phyloP scores from a whole-genome alignment of 1,139 yeast genomes.

The Spencermartinsiella ligniputridi region DNA sequence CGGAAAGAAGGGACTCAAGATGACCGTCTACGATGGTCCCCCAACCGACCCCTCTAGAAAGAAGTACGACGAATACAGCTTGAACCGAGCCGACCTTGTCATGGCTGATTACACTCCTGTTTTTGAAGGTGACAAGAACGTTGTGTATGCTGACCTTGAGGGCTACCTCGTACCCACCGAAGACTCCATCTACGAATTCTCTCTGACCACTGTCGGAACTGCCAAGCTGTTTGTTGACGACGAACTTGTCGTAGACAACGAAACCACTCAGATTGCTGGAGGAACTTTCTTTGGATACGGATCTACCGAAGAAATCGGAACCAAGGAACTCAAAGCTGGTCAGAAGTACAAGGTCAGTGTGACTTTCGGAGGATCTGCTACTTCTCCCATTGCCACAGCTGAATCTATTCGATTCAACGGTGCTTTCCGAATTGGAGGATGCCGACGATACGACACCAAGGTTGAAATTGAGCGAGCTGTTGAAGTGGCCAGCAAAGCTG shows the following conservation, averaged over 20 bases:
- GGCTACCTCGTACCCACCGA: conserved; percentile 45
- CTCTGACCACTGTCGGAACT: conserved; percentile 49
- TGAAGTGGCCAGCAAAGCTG: conserved; percentile 42
- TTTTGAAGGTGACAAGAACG: conserved; percentile 37
- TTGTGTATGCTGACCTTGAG: conserved; percentile 47
- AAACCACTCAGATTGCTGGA: conserved; percentile 49
- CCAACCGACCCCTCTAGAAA: conserved; percentile 34
- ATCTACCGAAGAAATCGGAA: conserved; percentile 44
- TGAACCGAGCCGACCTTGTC: conserved; percentile 39
- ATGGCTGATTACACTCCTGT: conserved; percentile 45
- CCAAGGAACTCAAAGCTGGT: conserved; percentile 40
- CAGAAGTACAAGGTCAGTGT: conserved; percentile 41
- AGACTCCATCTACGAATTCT: conserved; percentile 49
- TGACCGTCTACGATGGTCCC: conserved; percentile 41
- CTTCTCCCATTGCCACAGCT: conserved; percentile 46
- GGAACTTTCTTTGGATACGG: conserved; percentile 48
- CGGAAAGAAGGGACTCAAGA: conserved; percentile 43
- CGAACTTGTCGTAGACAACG: conserved; percentile 52
- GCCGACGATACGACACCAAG: conserved; percentile 16
- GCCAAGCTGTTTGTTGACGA: conserved; percentile 50
- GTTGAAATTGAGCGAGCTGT: conserved; percentile 40
- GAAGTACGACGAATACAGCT: conserved; percentile 36
- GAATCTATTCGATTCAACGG: conserved; percentile 37
- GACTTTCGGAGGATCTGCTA: conserved; percentile 51
- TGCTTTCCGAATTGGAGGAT: conserved; percentile 21